These are phyloP conservation scores for Salix caprea DNA, from an alignment of 345 rosid genomes.

Conservation along the genomic window DNA sequence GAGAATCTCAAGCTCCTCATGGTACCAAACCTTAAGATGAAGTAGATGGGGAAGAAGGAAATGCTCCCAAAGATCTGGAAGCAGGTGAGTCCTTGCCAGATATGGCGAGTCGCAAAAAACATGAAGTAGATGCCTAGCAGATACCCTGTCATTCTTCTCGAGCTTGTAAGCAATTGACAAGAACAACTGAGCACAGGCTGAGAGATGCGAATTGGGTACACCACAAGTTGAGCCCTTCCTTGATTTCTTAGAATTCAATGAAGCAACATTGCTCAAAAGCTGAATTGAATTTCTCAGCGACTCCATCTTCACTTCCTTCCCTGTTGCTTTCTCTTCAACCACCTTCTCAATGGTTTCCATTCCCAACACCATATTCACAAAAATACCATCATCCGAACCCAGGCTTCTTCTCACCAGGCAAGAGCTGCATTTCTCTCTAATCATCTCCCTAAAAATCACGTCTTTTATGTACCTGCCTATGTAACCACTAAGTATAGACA, in stretches of 20 bases:
- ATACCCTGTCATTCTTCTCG: constrained; percentile 47
- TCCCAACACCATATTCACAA: constrained; percentile 36
- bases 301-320: constrained; percentile 25
- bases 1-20: constrained; percentile 37
- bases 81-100: constrained; percentile 51
- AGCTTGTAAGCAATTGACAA: constrained; percentile 52
- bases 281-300: constrained; percentile 32
- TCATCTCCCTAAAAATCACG: constrained; percentile 30
- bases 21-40: constrained; percentile 63
- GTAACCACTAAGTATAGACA: constrained; percentile 54
- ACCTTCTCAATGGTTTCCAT: constrained; percentile 39
- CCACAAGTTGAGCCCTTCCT: constrained; percentile 39
- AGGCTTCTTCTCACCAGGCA: constrained; percentile 28
- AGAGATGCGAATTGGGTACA: constrained; percentile 48
- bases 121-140: constrained; percentile 52
- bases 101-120: constrained; percentile 52
- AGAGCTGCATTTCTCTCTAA: constrained; percentile 37
- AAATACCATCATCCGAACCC: constrained; percentile 24
- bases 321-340: constrained; percentile 22
- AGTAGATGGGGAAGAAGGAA: constrained; percentile 66
- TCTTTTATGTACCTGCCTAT: constrained; percentile 44
- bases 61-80: constrained; percentile 70
- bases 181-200: constrained; percentile 57
- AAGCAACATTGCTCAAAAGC: constrained; percentile 39
- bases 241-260: constrained; percentile 37